Evolutionary conservation across 495 filamentous ascomycete genomes (phyloP).

Genomic region (Talaromyces stipitatus): DNA sequence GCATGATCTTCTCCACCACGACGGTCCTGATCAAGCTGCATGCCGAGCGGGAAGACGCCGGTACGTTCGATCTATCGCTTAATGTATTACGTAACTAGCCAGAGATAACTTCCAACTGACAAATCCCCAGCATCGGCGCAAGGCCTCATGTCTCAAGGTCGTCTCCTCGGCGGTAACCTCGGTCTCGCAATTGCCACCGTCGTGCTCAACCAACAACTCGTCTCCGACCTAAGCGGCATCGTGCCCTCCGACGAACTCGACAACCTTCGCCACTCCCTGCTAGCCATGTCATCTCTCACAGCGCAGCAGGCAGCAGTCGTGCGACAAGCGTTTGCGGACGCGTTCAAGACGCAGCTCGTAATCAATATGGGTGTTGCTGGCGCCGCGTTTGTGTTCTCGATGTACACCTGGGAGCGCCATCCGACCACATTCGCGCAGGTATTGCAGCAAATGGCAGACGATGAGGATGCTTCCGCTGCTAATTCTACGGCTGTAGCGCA

Average conservation of each 20-base stretch:
- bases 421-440: background rate
- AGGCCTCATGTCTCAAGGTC: constrained; percentile 14
- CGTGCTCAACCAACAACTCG: constrained; percentile 13
- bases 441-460: background rate
- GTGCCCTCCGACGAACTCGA: constrained; percentile 15
- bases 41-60: constrained; percentile 36
- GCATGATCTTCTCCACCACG: constrained; percentile 40
- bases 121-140: constrained; percentile 1
- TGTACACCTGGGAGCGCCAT: background rate
- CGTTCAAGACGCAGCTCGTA: background rate
- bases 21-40: constrained; percentile 45
- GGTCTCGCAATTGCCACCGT: constrained; percentile 39
- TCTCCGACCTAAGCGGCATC: constrained; percentile 9
- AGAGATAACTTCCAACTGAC: background rate
- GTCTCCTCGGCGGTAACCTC: constrained; percentile 50
- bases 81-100: background rate
- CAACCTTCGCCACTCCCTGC: constrained; percentile 10
- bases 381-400: background rate
- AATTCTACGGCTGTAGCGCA: background rate
- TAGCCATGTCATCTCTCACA: background rate
- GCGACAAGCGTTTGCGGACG: background rate
- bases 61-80: constrained; percentile 16
- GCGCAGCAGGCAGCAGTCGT: background rate
- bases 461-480: background rate
- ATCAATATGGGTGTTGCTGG: background rate